Evolutionary conservation across 345 rosid species (phyloP).

Genomic region (Raphanus sativus): DNA sequence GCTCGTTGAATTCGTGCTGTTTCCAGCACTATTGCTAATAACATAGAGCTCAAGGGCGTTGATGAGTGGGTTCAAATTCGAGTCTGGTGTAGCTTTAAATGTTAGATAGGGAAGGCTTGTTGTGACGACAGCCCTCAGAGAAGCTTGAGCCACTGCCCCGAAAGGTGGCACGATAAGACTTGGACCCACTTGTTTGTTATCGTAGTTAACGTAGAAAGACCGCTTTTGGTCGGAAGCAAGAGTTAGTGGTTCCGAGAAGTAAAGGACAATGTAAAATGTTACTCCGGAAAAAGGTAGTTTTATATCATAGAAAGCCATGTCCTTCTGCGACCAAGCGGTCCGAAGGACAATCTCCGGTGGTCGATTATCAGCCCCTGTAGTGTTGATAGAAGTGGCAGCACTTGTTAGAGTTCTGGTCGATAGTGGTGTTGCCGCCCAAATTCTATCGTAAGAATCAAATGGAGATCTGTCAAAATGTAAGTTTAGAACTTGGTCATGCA

Average conservation of each 20-base stretch:
- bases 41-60: slow-evolving; percentile 28
- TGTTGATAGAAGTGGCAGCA: slow-evolving; percentile 17
- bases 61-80: slow-evolving; percentile 23
- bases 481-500: neutral
- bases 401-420: neutral
- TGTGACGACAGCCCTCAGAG: neutral
- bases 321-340: slow-evolving; percentile 1
- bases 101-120: neutral
- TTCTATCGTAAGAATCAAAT: slow-evolving; percentile 29
- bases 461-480: slow-evolving; percentile 6
- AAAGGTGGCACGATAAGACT: slow-evolving; percentile 8
- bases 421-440: neutral
- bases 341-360: slow-evolving; percentile 34
- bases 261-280: slow-evolving; percentile 22
- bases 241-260: slow-evolving; percentile 28
- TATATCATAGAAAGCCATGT: slow-evolving; percentile 6
- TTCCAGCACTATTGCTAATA: slow-evolving; percentile 18
- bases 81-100: slow-evolving; percentile 29
- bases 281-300: slow-evolving; percentile 8
- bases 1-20: slow-evolving; percentile 1
- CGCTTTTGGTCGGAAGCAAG: slow-evolving; percentile 24
- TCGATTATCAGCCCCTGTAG: slow-evolving; percentile 6
- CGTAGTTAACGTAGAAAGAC: slow-evolving; percentile 13
- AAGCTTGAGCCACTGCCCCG: slow-evolving; percentile 9
- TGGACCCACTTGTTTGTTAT: slow-evolving; percentile 9